phyloP scores from a whole-genome alignment of 768 basidiomycete species.

The Scleroderma citrinum region DNA sequence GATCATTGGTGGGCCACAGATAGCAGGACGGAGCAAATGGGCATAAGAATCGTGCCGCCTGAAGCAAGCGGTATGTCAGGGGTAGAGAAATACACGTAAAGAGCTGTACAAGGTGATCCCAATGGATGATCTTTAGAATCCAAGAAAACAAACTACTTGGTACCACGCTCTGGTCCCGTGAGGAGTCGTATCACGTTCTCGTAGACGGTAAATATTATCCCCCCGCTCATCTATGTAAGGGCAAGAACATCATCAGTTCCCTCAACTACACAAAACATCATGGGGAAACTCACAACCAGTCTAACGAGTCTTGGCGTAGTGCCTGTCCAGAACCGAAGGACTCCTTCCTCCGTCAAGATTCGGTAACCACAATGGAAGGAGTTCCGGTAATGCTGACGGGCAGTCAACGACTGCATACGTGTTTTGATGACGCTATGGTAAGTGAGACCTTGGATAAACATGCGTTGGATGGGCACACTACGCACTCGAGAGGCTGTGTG shows the following conservation, averaged over 20 bases:
- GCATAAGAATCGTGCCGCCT: too few relatives aligned
- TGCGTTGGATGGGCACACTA: constrained; percentile 4
- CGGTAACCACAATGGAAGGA: constrained; percentile 95
- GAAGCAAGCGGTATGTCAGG: too few relatives aligned
- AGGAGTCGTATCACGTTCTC: constrained; percentile 69
- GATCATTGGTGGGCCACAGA: too few relatives aligned
- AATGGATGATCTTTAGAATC: too few relatives aligned
- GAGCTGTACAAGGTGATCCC: too few relatives aligned
- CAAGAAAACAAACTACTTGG: neutral
- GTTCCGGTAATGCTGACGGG: constrained; percentile 80
- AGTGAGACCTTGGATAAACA: neutral
- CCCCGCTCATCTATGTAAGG: constrained; percentile 71
- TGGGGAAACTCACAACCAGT: constrained; percentile 57
- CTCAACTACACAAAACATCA: neutral
- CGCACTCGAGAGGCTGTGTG: constrained; percentile 80
- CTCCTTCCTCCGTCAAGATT: constrained; percentile 89
- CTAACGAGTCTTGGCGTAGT: constrained; percentile 86
- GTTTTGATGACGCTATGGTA: constrained; percentile 85
- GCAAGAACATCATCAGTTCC: neutral
- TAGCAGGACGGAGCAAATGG: too few relatives aligned
- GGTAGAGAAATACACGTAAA: too few relatives aligned
- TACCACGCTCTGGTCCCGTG: constrained; percentile 23
- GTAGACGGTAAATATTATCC: constrained; percentile 89
- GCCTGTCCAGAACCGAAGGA: constrained; percentile 93
- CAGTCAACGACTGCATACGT: constrained; percentile 91